Conservation (phyloP, 768 basidiomycete genomes). For the Cystobasidium ongulense region DNA sequence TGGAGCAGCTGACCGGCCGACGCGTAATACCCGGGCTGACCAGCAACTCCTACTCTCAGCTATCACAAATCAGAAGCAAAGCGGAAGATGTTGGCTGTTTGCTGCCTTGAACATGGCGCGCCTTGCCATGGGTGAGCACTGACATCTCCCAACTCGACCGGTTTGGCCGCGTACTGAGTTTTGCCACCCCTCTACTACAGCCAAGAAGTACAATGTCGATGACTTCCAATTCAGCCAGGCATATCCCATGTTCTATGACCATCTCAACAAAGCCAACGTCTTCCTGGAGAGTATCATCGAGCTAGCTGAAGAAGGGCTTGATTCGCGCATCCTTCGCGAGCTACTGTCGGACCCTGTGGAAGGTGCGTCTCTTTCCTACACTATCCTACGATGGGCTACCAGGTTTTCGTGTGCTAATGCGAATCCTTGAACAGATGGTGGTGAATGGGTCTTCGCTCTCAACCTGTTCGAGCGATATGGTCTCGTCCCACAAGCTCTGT, state of each 20-base stretch:
- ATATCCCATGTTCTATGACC: conserved; percentile 78
- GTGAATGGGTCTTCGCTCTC: conserved; percentile 69
- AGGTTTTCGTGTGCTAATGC: not conserved
- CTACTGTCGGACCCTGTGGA: conserved; percentile 75
- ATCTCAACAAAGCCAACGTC: conserved; percentile 83
- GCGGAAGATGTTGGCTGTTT: conserved; percentile 61
- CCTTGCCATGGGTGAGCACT: not conserved
- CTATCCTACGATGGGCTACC: not conserved
- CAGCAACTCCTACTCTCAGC: not conserved
- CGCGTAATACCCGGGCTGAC: not conserved
- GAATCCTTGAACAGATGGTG: conserved; percentile 43
- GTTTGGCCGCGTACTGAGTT: no score
- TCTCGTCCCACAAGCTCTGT: conserved; percentile 61
- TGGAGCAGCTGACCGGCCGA: not conserved
- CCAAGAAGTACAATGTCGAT: conserved; percentile 10
- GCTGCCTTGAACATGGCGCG: conserved; percentile 63
- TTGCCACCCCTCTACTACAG: not conserved
- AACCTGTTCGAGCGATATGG: conserved; percentile 62
- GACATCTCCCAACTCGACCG: no score
- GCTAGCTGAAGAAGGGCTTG: conserved; percentile 65
- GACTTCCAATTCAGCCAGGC: conserved; percentile 73
- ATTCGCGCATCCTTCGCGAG: conserved; percentile 68
- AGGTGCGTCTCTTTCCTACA: conserved; percentile 8
- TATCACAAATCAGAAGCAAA: not conserved
- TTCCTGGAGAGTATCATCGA: conserved; percentile 72